These are phyloP conservation scores for Bimuria novae-zelandiae DNA, from an alignment of 2,329 filamentous ascomycete species.

Conservation along the genomic window DNA sequence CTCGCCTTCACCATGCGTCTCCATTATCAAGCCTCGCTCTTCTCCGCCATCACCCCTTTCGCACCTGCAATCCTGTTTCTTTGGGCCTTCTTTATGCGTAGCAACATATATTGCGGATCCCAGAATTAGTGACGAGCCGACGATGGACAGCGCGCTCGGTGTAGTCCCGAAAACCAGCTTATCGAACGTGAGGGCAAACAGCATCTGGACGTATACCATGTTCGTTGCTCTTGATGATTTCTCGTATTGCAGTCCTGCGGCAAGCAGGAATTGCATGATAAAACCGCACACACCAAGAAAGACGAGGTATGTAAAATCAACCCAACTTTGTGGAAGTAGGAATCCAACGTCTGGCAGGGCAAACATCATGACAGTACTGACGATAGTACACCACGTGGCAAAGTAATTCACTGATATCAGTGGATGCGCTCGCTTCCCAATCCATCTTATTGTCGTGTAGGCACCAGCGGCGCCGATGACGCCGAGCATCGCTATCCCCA, in stretches of 20 bases:
- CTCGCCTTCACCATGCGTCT: slow-evolving; percentile 17
- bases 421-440: slow-evolving; percentile 78
- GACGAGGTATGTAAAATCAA: slow-evolving; percentile 70
- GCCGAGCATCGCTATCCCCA: slow-evolving; percentile 73
- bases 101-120: slow-evolving; percentile 68
- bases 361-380: slow-evolving; percentile 66
- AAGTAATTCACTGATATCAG: slow-evolving; percentile 90
- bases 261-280: slow-evolving; percentile 83
- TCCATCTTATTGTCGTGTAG: slow-evolving; percentile 76
- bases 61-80: slow-evolving; percentile 20
- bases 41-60: slow-evolving; percentile 34
- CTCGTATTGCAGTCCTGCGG: slow-evolving; percentile 74
- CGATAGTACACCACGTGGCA: slow-evolving; percentile 68
- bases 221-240: slow-evolving; percentile 66
- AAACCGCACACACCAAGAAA: slow-evolving; percentile 77
- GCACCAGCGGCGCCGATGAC: slow-evolving; percentile 76
- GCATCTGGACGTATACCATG: slow-evolving; percentile 72
- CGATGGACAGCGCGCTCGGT: slow-evolving; percentile 61
- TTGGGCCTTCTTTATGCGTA: slow-evolving; percentile 52
- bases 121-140: slow-evolving; percentile 67
- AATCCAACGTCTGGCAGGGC: slow-evolving; percentile 61
- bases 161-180: slow-evolving; percentile 66
- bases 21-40: slow-evolving; percentile 42
- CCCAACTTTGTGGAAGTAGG: slow-evolving; percentile 56
- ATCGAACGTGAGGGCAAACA: slow-evolving; percentile 69